Evolutionary conservation across 2,329 filamentous ascomycete species (phyloP), one percentile per base, ranked within the genome.

Genomic region (Sordariomycetes sp.): DNA sequence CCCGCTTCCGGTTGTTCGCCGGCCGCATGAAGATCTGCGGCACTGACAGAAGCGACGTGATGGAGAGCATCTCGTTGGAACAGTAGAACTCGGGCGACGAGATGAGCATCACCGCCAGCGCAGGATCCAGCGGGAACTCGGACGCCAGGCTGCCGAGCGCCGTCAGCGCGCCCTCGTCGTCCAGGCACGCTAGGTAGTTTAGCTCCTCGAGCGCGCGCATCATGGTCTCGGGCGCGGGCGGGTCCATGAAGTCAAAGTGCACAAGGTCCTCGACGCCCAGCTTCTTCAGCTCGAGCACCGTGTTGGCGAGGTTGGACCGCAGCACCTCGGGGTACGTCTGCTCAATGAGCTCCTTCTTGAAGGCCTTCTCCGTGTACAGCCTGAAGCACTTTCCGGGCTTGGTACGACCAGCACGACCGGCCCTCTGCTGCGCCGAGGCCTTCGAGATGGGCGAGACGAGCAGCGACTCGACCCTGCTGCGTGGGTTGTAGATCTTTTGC

Each of bases 201-300:
- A 99, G 83, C 74, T 99, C 94, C 70, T 99, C 94, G 24, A 99
- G 76, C 2, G 94, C 94, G 63, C 95, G 85, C 92, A 99, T 99
- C 71, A 99, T 85, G 10, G 95, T 99, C 74, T 99, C 95, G 0
- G 94, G 95, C 1, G 95, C 92, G 0, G 94, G 94, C 25, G 94
- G 94, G 65, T 99, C 94, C 92, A 99, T 97, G 53, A 99, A 79
- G 68, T 99, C 95, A 67, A 99, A 99, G 72, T 99, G 94, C 12
- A 99, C 94, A 54, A 99, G 77, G 70, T 99, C 94, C 63, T 95
- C 85, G 32, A 99, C 85, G 52, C 94, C 94, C 45, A 99, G 85
- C 74, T 99, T 97, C 79, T 97, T 97, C 66, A 99, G 75, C 71
- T 99, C 94, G 52, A 99, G 75, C 1, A 99, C 94, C 0, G 94